A percentile compares a stretch with the other conserved stretches of the same genome.
Evolutionary conservation across 768 basidiomycete species (phyloP).

Genomic region (Harrya chromipes): DNA sequence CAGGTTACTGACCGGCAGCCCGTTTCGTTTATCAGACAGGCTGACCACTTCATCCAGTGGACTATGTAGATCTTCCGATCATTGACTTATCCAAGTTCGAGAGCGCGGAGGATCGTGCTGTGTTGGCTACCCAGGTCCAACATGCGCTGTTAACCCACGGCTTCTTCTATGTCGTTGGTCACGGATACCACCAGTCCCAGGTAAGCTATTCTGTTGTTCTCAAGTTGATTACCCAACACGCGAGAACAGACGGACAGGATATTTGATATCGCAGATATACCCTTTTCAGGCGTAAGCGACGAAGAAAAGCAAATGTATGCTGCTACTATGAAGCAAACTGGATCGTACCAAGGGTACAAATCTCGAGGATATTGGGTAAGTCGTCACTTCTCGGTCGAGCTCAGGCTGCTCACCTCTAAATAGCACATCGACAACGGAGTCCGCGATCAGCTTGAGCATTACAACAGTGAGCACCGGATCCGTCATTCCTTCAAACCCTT

Average conservation of each 20-base stretch:
- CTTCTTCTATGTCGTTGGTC: conserved; percentile 41
- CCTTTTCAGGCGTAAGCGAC: conserved; percentile 39
- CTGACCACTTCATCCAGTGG: conserved; percentile 32
- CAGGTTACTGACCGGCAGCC: too few relatives aligned
- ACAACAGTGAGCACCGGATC: conserved; percentile 46
- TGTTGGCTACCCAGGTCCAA: conserved; percentile 39
- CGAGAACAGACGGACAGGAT: conserved; percentile 41
- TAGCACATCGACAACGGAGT: conserved; percentile 64
- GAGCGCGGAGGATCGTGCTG: conserved; percentile 36
- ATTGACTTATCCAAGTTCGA: conserved; percentile 46
- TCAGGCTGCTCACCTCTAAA: not conserved
- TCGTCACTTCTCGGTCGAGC: not conserved
- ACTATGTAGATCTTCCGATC: conserved; percentile 49
- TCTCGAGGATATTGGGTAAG: conserved; percentile 46
- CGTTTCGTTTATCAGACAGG: too few relatives aligned
- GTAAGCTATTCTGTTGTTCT: conserved; percentile 8
- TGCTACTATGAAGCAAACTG: conserved; percentile 41
- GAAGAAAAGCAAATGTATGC: conserved; percentile 43
- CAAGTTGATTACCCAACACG: conserved; percentile 28
- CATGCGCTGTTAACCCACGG: conserved; percentile 46
- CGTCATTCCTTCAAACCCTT: not conserved
- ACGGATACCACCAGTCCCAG: conserved; percentile 39
- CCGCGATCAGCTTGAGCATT: conserved; percentile 60
- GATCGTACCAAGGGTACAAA: conserved; percentile 55
- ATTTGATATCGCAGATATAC: conserved; percentile 48